Base-by-base conservation (phyloP, 83 land plant genomes). In the Isoetes engelmannii region DNA sequence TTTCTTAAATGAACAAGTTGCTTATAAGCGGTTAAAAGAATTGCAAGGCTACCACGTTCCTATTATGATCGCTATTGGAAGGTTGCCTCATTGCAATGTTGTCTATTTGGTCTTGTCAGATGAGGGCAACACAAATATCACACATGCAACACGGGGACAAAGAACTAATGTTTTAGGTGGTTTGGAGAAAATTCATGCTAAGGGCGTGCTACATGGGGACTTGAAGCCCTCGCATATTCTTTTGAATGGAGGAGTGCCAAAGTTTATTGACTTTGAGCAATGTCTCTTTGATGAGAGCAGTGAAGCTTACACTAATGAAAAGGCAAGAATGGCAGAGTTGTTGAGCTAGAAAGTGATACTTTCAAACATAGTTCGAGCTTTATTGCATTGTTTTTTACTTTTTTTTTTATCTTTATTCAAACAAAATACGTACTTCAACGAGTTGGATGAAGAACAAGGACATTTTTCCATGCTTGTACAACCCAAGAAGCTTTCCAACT, bases 61-160 rank as follows among this genome's bases (percentile, higher is more conserved):
- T 12, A 49, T 49, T 7, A 12, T 49, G 12, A 7, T 7, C 12
- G 53, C 53, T 49, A 49, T 49, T 49, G 53, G 53, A 49, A 49
- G 53, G 53, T 7, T 49, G 53, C 53, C 53, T 49, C 53, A 49
- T 49, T 49, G 53, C 53, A 49, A 49, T 49, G 53, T 49, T 49
- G 53, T 49, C 12, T 49, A 7, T 12, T 49, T 49, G 53, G 53
- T 12, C 7, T 49, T 49, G 53, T 49, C 53, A 7, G 53, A 49
- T 49, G 53, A 49, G 53, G 12, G 53, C 53, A 7, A 49, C 53
- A 49, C 12, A 7, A 12, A 12, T 12, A 49, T 49, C 53, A 7
- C 53, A 7, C 7, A 7, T 49, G 53, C 12, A 7, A 7, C 7
- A 49, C 12, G 53, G 7, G 7, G 12, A 7, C 10, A 49, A 49